Percentiles rank a stretch among this genome's conserved stretches.
These are phyloP conservation scores for Colletotrichum lupini DNA, from an alignment of 2,329 filamentous ascomycete species.

Conservation along the genomic window DNA sequence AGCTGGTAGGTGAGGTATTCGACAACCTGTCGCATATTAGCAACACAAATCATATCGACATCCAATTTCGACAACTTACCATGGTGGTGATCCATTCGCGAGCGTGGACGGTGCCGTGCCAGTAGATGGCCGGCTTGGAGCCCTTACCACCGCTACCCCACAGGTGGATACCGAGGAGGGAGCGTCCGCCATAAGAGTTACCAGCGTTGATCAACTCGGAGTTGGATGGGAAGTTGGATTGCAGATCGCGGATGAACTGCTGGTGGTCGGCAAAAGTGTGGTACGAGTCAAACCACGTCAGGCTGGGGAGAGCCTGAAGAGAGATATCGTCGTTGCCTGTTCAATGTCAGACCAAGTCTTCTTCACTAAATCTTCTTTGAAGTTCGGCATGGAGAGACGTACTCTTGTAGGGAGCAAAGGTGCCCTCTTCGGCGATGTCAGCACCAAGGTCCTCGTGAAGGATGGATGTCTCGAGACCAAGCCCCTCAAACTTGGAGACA, in stretches of 20 bases:
- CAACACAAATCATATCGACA: not conserved
- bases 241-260: conserved; percentile 58
- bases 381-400: not conserved
- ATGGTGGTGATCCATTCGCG: conserved; percentile 70
- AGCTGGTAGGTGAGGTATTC: conserved; percentile 65
- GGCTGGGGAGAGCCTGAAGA: conserved; percentile 37
- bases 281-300: conserved; percentile 64
- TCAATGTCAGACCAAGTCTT: not conserved
- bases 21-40: conserved; percentile 44
- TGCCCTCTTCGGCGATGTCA: conserved; percentile 38
- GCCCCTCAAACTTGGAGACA: conserved; percentile 39
- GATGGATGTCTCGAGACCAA: conserved; percentile 38
- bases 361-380: accelerated
- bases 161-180: conserved; percentile 72
- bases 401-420: conserved; percentile 30
- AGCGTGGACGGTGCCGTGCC: conserved; percentile 69
- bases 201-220: conserved; percentile 62
- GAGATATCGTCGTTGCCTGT: conserved; percentile 10
- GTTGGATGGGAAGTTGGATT: conserved; percentile 53
- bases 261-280: conserved; percentile 63
- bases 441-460: conserved; percentile 39
- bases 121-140: conserved; percentile 62
- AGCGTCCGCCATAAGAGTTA: conserved; percentile 56
- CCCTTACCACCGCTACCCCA: conserved; percentile 59
- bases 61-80: conserved; percentile 42